These are phyloP conservation scores for Aspergillus proliferans DNA, from an alignment of 2,329 filamentous ascomycete species.

Conservation along the genomic window DNA sequence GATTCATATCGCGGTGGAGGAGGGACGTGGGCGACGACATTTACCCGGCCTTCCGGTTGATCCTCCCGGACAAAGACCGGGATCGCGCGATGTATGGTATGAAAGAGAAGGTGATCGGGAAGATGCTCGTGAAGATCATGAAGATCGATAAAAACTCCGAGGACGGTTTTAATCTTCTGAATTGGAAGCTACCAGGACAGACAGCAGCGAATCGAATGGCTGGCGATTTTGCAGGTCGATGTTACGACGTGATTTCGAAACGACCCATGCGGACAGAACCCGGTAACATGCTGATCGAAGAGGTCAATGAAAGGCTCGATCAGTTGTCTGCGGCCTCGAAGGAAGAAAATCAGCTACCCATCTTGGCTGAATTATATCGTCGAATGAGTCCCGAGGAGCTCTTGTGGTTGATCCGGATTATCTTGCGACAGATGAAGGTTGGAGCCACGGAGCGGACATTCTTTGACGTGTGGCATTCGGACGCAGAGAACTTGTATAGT, in stretches of 20 bases:
- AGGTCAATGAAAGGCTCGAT: conserved; percentile 84
- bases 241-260: conserved; percentile 79
- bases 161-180: conserved; percentile 75
- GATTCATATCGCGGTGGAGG: conserved; percentile 82
- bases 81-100: conserved; percentile 89
- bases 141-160: conserved; percentile 88
- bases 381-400: conserved; percentile 91
- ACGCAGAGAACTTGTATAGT: conserved; percentile 73
- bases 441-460: conserved; percentile 83
- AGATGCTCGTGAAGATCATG: conserved; percentile 83
- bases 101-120: conserved; percentile 87
- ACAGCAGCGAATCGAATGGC: conserved; percentile 59
- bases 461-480: conserved; percentile 73
- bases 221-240: conserved; percentile 87
- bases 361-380: conserved; percentile 78
- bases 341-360: conserved; percentile 75
- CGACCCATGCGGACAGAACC: conserved; percentile 66
- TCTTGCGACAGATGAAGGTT: conserved; percentile 71
- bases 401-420: conserved; percentile 89
- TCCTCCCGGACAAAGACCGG: conserved; percentile 86
- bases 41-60: conserved; percentile 85
- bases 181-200: conserved; percentile 86
- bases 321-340: conserved; percentile 66
- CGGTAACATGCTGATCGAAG: conserved; percentile 76
- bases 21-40: conserved; percentile 85